phyloP scores from a whole-genome alignment of 139 green algal species.

The Micractinium conductrix region DNA sequence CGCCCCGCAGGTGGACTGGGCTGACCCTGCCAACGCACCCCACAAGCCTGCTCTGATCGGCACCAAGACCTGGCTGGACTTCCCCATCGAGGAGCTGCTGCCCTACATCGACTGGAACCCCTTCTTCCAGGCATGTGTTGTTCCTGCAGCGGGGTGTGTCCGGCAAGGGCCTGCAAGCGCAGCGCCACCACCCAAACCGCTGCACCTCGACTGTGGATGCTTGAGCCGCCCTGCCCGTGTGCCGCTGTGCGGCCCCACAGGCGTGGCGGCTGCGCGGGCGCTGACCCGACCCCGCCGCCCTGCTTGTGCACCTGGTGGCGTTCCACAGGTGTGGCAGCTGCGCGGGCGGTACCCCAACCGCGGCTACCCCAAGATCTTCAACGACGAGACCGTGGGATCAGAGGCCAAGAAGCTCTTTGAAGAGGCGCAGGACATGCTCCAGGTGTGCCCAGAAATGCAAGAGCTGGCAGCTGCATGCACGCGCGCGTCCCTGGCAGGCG shows the following conservation, averaged over 20 bases:
- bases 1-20: conserved; percentile 86
- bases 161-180: no score
- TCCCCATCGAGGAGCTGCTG: conserved; percentile 92
- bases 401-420: conserved; percentile 98
- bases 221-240: no score
- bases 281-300: no score
- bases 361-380: conserved; percentile 99
- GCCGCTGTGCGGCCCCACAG: no score
- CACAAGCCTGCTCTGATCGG: conserved; percentile 80
- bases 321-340: conserved; percentile 95
- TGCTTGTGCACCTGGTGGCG: background rate
- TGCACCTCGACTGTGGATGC: no score
- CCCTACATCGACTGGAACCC: conserved; percentile 99
- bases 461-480: background rate
- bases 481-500: background rate
- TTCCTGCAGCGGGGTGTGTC: no score
- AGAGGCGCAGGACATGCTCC: conserved; percentile 89
- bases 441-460: conserved; percentile 21
- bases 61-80: conserved; percentile 77
- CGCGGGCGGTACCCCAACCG: conserved; percentile 98
- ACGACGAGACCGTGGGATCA: conserved; percentile 93
- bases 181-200: no score
- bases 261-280: no score
- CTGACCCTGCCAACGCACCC: conserved; percentile 77
- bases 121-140: conserved; percentile 88